Percentiles rank a stretch among this genome's conserved stretches.
Evolutionary conservation across 139 green algal species (phyloP).

Genomic region (Chlamydomonas eustigma): DNA sequence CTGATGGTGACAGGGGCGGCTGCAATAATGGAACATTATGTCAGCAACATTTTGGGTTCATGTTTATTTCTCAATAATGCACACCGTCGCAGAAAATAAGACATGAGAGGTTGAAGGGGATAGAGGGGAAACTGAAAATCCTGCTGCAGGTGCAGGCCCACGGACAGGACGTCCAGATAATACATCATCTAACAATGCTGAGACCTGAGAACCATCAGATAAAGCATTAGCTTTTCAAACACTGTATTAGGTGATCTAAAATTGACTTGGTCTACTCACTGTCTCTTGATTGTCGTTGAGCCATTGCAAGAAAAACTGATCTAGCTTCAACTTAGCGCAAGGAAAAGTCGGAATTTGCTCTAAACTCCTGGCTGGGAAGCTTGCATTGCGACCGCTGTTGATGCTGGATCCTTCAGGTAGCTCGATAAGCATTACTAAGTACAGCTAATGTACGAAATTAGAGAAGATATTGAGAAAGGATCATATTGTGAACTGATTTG

Average conservation of each 20-base stretch:
- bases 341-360: conserved; percentile 43
- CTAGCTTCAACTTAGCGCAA: conserved; percentile 88
- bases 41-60: neutral
- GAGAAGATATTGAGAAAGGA: no score
- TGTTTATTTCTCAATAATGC: neutral
- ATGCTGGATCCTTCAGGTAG: neutral
- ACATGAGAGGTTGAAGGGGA: conserved; percentile 48
- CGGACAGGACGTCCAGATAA: conserved; percentile 61
- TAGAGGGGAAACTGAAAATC: conserved; percentile 46
- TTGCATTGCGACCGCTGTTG: neutral
- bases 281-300: conserved; percentile 79
- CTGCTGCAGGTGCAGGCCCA: conserved; percentile 26
- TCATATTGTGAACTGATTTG: no score
- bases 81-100: conserved; percentile 54
- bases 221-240: neutral
- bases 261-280: neutral
- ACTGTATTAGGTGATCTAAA: neutral
- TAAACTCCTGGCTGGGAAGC: conserved; percentile 16
- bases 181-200: conserved; percentile 78
- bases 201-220: conserved; percentile 46
- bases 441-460: no score
- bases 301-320: conserved; percentile 96
- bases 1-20: conserved; percentile 77
- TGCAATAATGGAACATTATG: conserved; percentile 33
- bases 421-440: neutral